These are phyloP conservation scores for Blastobotrys parvus DNA, from an alignment of 805 yeast genomes.

Conservation along the genomic window DNA sequence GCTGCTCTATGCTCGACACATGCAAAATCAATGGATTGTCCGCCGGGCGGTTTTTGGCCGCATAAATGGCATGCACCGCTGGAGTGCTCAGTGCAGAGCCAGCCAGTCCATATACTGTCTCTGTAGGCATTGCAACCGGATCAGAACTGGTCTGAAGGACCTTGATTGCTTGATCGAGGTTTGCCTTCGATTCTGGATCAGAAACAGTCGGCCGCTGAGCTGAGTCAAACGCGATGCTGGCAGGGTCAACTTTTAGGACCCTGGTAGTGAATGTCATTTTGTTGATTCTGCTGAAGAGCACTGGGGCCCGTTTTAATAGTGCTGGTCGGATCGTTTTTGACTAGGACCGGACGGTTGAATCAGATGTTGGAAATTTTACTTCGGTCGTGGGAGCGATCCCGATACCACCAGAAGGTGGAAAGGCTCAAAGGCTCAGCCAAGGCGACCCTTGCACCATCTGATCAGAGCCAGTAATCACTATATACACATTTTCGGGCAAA, in stretches of 20 bases:
- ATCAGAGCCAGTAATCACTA: no score
- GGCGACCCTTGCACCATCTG: no score
- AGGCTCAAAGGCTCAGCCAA: no score
- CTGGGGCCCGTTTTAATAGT: neutral
- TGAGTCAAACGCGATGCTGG: slow-evolving; percentile 40
- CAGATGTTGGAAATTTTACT: no score
- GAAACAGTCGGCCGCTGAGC: slow-evolving; percentile 25
- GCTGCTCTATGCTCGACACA: slow-evolving; percentile 67
- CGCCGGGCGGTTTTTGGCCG: slow-evolving; percentile 87
- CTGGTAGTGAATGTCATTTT: slow-evolving; percentile 4
- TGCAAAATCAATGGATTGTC: slow-evolving; percentile 94
- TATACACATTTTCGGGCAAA: no score
- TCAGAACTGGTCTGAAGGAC: slow-evolving; percentile 42
- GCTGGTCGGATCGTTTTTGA: no score
- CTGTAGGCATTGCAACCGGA: slow-evolving; percentile 92
- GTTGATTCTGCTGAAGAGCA: neutral
- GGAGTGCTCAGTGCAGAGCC: slow-evolving; percentile 73
- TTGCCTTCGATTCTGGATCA: slow-evolving; percentile 44
- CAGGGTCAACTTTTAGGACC: slow-evolving; percentile 44
- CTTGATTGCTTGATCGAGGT: slow-evolving; percentile 51
- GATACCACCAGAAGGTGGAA: no score
- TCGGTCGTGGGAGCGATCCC: no score
- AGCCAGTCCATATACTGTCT: slow-evolving; percentile 94
- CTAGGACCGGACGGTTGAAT: no score
- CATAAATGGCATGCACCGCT: slow-evolving; percentile 68